Evolutionary conservation across 129 eudicot species (phyloP), one percentile per base, ranked within the genome.

Genomic region (Flaveria robusta): DNA sequence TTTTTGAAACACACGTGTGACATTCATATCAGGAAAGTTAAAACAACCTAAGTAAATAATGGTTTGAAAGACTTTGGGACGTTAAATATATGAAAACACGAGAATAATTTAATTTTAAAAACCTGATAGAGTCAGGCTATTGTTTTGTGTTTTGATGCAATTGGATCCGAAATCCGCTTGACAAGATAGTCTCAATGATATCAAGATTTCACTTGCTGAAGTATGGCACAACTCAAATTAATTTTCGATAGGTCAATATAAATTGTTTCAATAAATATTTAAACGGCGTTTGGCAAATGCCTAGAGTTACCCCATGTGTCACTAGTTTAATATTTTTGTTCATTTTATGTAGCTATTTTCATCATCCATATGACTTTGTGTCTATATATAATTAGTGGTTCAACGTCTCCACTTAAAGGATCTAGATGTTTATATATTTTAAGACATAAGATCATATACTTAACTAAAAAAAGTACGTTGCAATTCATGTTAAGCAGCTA

Each of bases 351-450:
- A 27, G 7, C 19, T 18, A 13, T 14, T 60, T 60, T 15, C 70
- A 60, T 23, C 70, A 74, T 60, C 24, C 46, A 58, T 22, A 58
- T 14, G 13, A 4, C 24, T 56, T 54, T 72, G 18, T 10, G 7
- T 37, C 9, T 20, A 12, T 23, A 20, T 39, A 16, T 11, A 15
- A 14, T 10, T 39, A 74, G 79, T 62, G 47, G 79, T 74, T 74
- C 79, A 74, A 46, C 79, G 19, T 74, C 79, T 74, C 71, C 79
- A 74, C 69, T 14, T 6, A 19, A 47, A 14, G 19, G 62, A 55
- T 55, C 7, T 19, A 2, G 26, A 20, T 55, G 60, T 55, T 55
- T 55, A 55, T 18, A 54, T 54, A 19, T 54, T 16, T 54, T 1
- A 16, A 18, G 2, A 54, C 10, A 7, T 54, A 54, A 54, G 11